Evolutionary conservation across 1,284 basidiomycete species (phyloP), one percentile per base, ranked within the genome.

Genomic region (Amylostereum chailletii): DNA sequence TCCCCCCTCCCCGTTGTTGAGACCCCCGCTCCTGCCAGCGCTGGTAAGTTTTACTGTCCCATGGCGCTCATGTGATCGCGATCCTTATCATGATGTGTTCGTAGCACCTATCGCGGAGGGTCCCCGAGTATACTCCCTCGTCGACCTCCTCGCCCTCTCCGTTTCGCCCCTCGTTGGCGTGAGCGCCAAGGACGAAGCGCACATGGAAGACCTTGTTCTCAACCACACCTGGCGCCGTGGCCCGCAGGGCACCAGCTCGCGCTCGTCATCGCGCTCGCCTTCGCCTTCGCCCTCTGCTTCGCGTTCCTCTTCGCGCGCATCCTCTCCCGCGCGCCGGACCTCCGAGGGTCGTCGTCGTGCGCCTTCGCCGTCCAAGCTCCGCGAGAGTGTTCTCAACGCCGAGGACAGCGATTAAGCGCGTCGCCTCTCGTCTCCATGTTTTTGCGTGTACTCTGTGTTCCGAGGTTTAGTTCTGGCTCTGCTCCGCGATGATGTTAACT

Each of bases 141-240:
- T 30, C 27, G 29, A 30, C 42, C 42, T 43, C 27, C 42, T 43
- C 42, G 29, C 27, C 42, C 42, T 43, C 42, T 27, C 42, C 10
- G 29, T 30, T 10, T 43, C 42, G 19, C 42, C 42, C 19, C 42
- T 43, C 42, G 30, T 30, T 30, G 42, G 42, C 30, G 42, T 43
- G 27, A 27, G n/a, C 42, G 42, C 29, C 4, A 7, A 9, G 11
- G 42, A 30, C 27, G 27, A 30, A 10, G 29, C 42, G 7, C 42
- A 43, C 42, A 43, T 43, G 42, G 42, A 43, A 30, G 42, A 43
- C 30, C 19, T 43, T 30, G 42, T 43, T 30, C 32, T 5, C 42
- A 43, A 43, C 42, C 42, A 43, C 30, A 43, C 42, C 9, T 43
- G 42, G 42, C 42, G 42, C 42, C 42, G 42, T n/a, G 42, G 42